Evolutionary conservation across 1,284 basidiomycete genomes (phyloP), one percentile per base, ranked within the genome.

Genomic region (Fistulina hepatica): DNA sequence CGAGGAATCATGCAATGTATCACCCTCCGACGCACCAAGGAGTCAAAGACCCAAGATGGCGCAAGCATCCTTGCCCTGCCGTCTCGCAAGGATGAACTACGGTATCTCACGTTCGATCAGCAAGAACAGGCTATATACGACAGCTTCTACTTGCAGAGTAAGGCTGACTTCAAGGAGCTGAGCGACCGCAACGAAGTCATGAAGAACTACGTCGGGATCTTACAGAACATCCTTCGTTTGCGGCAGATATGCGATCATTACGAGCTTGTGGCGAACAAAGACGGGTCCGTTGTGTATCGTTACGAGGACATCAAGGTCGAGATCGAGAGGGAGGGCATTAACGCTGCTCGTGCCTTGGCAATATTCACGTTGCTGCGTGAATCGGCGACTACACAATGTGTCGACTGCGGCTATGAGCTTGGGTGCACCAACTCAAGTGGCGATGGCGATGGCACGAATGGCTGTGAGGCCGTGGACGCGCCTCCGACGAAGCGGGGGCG

Each of bases 191-290:
- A 86, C 50, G 86, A 93, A 56, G 81, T 95, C 35, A 89, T 90
- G 78, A 93, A 93, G 73, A 97, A 97, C 56, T 97, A 97, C 52
- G 94, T 95, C 42, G 91, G 92, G 37, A 95, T 98, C 50, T 61
- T 99, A 47, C 93, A 97, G 63, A 93, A 94, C 66, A 84, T 97
- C 40, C 66, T 97, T 37, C 84, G 90, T 7, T 71, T 99, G 25
- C 83, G 95, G 26, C 92, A 98, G 65, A 97, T 97, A 36, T 98
- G 95, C 63, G 90, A 97, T 55, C 93, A 98, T 60, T 86, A 80
- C 48, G 90, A 93, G 50, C 72, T 99, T 23, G 88, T 97, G 2
- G 64, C 61, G 39, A 57, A 63, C 21, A 60, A 56, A 16, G 61
- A 63, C 21, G 42, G 50, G 19, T 38, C 65, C 25, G 56, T 61